Evolutionary conservation across 306 rosid species (phyloP).

Genomic region (Lotus japonicus): DNA sequence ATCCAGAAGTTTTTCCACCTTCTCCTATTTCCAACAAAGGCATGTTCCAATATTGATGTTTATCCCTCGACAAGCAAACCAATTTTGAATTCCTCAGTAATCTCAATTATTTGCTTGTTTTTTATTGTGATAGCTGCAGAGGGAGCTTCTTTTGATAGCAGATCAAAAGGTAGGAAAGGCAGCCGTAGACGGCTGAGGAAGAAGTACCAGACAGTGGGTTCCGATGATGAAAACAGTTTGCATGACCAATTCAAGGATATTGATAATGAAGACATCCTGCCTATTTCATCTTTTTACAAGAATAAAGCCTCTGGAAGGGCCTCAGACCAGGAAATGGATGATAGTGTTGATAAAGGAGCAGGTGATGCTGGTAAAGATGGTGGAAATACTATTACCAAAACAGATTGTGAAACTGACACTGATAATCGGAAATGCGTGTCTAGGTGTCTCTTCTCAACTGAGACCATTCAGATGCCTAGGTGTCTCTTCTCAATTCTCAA

Average conservation of each 20-base stretch:
- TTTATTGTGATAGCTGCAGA: conserved; percentile 24
- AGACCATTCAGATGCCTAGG: conserved; percentile 26
- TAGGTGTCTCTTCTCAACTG: background rate
- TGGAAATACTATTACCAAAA: conserved; percentile 15
- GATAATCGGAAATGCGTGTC: background rate
- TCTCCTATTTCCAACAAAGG: conserved; percentile 51
- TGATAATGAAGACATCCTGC: conserved; percentile 41
- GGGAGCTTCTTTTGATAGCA: conserved; percentile 13
- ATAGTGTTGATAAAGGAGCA: conserved; percentile 12
- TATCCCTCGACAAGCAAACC: background rate
- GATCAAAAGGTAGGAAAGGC: conserved; percentile 23
- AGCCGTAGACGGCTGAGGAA: conserved; percentile 43
- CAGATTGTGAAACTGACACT: conserved; percentile 17
- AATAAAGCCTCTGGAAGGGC: conserved; percentile 20
- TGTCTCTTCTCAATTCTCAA: conserved; percentile 5
- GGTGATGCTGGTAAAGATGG: too few species aligned
- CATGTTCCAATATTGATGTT: conserved; percentile 5
- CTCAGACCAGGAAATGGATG: conserved; percentile 30
- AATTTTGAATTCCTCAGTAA: background rate
- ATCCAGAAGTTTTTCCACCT: conserved; percentile 34
- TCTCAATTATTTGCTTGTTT: conserved; percentile 9
- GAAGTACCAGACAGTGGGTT: conserved; percentile 48
- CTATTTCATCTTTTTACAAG: conserved; percentile 46
- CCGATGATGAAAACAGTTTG: conserved; percentile 25
- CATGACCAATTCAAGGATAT: conserved; percentile 12